A percentile compares a stretch with the other conserved stretches of the same genome.
phyloP scores from a whole-genome alignment of 306 rosid genomes.

The Dryas octopetala region DNA sequence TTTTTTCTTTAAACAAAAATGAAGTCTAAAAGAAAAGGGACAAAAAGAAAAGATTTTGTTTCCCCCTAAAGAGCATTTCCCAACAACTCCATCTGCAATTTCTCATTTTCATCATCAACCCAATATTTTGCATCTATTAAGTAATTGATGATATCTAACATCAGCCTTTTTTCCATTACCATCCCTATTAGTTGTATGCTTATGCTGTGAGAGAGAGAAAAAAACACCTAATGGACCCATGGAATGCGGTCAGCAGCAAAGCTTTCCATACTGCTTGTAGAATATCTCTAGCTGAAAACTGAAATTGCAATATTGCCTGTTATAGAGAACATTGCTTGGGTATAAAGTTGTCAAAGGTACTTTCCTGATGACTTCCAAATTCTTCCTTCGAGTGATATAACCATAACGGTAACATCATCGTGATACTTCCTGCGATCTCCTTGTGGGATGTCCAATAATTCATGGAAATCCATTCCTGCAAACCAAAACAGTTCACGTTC shows the following conservation, averaged over 20 bases:
- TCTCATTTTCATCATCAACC: slow-evolving; percentile 40
- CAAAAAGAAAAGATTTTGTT: slow-evolving; percentile 25
- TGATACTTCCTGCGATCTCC: slow-evolving; percentile 97
- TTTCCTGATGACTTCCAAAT: slow-evolving; percentile 99
- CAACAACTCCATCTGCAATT: slow-evolving; percentile 41
- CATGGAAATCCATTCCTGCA: slow-evolving; percentile 98
- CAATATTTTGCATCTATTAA: slow-evolving; percentile 42
- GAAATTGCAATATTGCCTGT: slow-evolving; percentile 28
- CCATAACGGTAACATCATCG: slow-evolving; percentile 97
- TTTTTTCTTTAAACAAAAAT: slow-evolving; percentile 35
- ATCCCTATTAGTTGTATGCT: slow-evolving; percentile 35
- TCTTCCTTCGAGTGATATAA: slow-evolving; percentile 98
- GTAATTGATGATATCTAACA: slow-evolving; percentile 34
- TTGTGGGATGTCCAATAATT: slow-evolving; percentile 93
- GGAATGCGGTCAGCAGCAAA: slow-evolving; percentile 53
- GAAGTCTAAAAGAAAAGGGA: slow-evolving; percentile 25
- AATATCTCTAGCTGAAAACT: slow-evolving; percentile 29
- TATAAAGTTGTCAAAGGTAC: slow-evolving; percentile 56
- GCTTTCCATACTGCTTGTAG: slow-evolving; percentile 38
- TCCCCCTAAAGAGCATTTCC: slow-evolving; percentile 45
- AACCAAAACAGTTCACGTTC: slow-evolving; percentile 13
- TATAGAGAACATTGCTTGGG: slow-evolving; percentile 29
- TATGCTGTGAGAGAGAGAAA: slow-evolving; percentile 36
- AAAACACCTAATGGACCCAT: slow-evolving; percentile 41
- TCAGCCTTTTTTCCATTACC: slow-evolving; percentile 35